Evolutionary conservation across 2,329 filamentous ascomycete genomes (phyloP).

Genomic region (Cladosporium sp.): DNA sequence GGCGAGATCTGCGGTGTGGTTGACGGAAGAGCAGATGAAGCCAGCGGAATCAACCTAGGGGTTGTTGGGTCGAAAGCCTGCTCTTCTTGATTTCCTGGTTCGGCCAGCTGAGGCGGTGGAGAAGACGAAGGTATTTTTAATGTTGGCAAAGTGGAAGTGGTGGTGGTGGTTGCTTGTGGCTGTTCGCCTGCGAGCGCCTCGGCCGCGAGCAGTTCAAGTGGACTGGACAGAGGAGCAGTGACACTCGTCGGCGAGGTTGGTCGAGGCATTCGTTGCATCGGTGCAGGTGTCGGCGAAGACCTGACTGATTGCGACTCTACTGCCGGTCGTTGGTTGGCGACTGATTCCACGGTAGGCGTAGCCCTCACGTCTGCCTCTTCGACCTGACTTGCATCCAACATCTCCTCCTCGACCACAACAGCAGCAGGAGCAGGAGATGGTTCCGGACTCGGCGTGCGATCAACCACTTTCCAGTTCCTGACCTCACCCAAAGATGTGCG

Average conservation of each 20-base stretch:
- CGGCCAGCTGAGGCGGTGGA: not conserved
- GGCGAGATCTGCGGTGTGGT: slow-evolving; percentile 13
- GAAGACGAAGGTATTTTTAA: not conserved
- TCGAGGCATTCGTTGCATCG: not conserved
- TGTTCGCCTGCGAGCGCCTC: not conserved
- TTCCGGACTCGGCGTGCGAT: slow-evolving; percentile 70
- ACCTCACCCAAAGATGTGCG: slow-evolving; percentile 69
- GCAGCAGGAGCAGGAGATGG: slow-evolving; percentile 38
- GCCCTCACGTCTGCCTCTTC: not conserved
- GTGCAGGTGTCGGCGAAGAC: not conserved
- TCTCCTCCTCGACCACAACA: slow-evolving; percentile 15
- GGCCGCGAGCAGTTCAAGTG: not conserved
- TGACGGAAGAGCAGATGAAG: slow-evolving; percentile 6
- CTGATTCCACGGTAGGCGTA: not conserved
- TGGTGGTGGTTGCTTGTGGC: not conserved
- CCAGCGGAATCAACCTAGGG: not conserved
- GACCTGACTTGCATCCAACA: not conserved
- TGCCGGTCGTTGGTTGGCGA: not conserved
- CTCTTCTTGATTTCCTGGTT: not conserved
- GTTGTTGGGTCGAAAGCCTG: not conserved
- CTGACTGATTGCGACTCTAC: not conserved
- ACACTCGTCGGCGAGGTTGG: not conserved
- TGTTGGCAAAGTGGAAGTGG: not conserved
- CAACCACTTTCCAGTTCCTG: slow-evolving; percentile 72
- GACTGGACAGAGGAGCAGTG: not conserved